Conservation (phyloP, 208 protist species). For the Crithidia thermophila region DNA sequence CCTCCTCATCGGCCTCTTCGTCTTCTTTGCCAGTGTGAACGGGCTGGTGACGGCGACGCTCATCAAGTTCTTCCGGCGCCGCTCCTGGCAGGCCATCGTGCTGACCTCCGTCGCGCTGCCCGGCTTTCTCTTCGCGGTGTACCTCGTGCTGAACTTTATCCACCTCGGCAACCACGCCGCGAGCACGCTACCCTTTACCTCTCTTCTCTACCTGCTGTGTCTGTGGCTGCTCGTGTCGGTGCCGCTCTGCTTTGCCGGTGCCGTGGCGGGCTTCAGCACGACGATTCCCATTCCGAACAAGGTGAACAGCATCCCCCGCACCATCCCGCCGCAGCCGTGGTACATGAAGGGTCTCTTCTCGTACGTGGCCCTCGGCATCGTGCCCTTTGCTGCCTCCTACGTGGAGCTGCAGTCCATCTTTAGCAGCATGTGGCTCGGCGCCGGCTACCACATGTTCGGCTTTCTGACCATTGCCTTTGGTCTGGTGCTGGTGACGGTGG, state of each 20-base stretch:
- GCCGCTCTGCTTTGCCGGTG: slow-evolving; percentile 91
- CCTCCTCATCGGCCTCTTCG: slow-evolving; percentile 57
- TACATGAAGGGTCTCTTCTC: slow-evolving; percentile 40
- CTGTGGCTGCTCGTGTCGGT: slow-evolving; percentile 92
- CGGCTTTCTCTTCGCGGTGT: slow-evolving; percentile 46
- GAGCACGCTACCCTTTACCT: slow-evolving; percentile 60
- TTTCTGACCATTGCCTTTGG: slow-evolving; percentile 96
- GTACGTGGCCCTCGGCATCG: slow-evolving; percentile 59
- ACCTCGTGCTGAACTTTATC: slow-evolving; percentile 63
- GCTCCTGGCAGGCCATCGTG: slow-evolving; percentile 82
- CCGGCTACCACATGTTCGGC: slow-evolving; percentile 96
- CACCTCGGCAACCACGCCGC: slow-evolving; percentile 40
- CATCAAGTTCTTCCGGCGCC: slow-evolving; percentile 77
- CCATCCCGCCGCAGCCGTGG: slow-evolving; percentile 90
- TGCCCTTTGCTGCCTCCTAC: slow-evolving; percentile 97
- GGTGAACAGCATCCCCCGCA: slow-evolving; percentile 93
- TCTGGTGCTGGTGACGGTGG: slow-evolving; percentile 92
- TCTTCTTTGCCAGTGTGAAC: slow-evolving; percentile 67
- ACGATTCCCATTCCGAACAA: slow-evolving; percentile 64
- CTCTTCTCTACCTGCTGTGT: slow-evolving; percentile 25
- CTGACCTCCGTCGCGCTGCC: slow-evolving; percentile 48
- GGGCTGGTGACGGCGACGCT: slow-evolving; percentile 85
- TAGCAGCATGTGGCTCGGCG: slow-evolving; percentile 84
- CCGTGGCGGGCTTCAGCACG: slow-evolving; percentile 88
- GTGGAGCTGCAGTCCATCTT: slow-evolving; percentile 98